These are phyloP conservation scores for Oryza longistaminata DNA, from an alignment of 176 grass and related monocot species.

Conservation along the genomic window DNA sequence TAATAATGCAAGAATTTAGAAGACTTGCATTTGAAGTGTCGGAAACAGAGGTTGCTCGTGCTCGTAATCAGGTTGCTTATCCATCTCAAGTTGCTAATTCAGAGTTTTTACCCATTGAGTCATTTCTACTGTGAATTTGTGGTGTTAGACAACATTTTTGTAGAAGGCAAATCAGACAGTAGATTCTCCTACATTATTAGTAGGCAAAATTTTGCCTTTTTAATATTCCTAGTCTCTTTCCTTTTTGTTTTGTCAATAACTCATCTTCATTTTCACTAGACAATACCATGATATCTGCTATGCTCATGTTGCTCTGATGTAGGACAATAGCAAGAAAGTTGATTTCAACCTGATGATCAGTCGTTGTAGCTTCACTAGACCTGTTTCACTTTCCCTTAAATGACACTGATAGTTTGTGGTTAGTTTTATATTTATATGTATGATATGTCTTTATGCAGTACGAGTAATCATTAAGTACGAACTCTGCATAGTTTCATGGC, in stretches of 20 bases:
- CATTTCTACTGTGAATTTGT: slow-evolving; percentile 5
- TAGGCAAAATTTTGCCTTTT: no score
- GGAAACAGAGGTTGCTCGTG: slow-evolving; percentile 75
- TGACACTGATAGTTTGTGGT: background rate
- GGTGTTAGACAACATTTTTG: slow-evolving; percentile 10
- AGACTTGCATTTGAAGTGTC: slow-evolving; percentile 77
- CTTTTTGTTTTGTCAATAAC: slow-evolving; percentile 5
- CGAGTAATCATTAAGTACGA: background rate
- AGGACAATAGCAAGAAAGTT: background rate
- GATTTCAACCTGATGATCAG: background rate
- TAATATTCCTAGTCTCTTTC: background rate
- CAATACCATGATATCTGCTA: background rate
- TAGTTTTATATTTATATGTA: background rate
- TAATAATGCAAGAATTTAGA: slow-evolving; percentile 91
- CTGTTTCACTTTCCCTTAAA: slow-evolving; percentile 4
- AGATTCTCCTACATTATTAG: background rate
- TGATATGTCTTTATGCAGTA: background rate
- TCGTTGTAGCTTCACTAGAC: slow-evolving; percentile 9
- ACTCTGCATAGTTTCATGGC: background rate
- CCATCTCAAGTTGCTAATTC: slow-evolving; percentile 9
- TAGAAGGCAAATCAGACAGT: slow-evolving; percentile 14
- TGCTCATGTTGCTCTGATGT: background rate
- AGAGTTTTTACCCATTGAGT: background rate
- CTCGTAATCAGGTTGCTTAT: slow-evolving; percentile 79
- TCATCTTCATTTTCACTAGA: background rate